Evolutionary conservation across 116 monocot genomes (phyloP).

Genomic region (Posidonia oceanica): DNA sequence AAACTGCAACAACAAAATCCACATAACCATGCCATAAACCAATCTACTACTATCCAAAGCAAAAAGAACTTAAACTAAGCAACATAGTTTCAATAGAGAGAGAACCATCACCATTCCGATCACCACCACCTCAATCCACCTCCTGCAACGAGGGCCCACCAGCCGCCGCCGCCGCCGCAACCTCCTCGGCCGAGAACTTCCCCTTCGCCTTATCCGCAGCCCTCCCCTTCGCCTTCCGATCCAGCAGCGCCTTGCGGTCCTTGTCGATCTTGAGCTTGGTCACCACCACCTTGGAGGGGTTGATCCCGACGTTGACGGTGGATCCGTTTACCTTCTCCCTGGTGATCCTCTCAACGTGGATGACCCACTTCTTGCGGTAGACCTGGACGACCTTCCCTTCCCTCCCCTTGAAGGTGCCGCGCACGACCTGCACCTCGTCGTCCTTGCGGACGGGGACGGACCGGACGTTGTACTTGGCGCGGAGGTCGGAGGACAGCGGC

Average conservation of each 20-base stretch:
- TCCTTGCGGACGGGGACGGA: slow-evolving; percentile 71
- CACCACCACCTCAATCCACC: background rate
- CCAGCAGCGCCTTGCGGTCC: slow-evolving; percentile 60
- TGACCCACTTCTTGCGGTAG: slow-evolving; percentile 72
- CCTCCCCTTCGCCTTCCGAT: slow-evolving; percentile 49
- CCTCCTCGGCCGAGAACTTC: slow-evolving; percentile 68
- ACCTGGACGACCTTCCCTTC: slow-evolving; percentile 75
- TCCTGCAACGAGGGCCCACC: slow-evolving; percentile 6
- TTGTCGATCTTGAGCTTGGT: slow-evolving; percentile 82
- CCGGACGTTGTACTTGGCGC: slow-evolving; percentile 64
- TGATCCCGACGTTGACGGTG: slow-evolving; percentile 66
- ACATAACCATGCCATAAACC: too few relatives aligned
- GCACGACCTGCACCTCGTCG: slow-evolving; percentile 44
- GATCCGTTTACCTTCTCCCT: slow-evolving; percentile 68
- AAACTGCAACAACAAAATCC: too few relatives aligned
- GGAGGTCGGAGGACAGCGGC: slow-evolving; percentile 56
- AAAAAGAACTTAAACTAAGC: too few relatives aligned
- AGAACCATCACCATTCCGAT: too few relatives aligned
- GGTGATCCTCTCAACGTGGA: slow-evolving; percentile 67
- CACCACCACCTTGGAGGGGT: slow-evolving; percentile 58
- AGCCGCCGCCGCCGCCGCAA: slow-evolving; percentile 29
- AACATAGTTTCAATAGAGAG: too few relatives aligned
- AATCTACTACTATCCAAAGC: too few relatives aligned
- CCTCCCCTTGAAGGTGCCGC: slow-evolving; percentile 62
- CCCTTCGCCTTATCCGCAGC: slow-evolving; percentile 66